A percentile compares a stretch with the other conserved stretches of the same genome.
Evolutionary conservation across 805 yeast genomes (phyloP).

Genomic region (Kodamaea hsintzibuensis): DNA sequence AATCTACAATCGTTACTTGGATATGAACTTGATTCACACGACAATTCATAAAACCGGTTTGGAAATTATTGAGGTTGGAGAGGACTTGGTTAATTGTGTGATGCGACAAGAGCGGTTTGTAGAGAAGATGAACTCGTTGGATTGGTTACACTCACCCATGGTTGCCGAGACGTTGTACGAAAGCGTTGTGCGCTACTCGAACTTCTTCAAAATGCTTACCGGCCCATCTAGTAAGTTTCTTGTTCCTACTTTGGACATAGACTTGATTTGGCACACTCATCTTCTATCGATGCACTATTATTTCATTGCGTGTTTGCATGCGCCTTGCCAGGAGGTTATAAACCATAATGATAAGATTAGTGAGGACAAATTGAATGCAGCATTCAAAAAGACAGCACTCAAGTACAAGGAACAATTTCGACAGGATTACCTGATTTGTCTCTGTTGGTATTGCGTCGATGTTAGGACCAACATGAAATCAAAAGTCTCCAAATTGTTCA

Average conservation of each 20-base stretch:
- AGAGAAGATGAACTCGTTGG: slow-evolving; percentile 19
- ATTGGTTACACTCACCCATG: slow-evolving; percentile 19
- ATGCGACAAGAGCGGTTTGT: slow-evolving; percentile 24
- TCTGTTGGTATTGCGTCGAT: slow-evolving; percentile 18
- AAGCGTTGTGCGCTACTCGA: slow-evolving; percentile 18
- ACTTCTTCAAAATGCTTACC: slow-evolving; percentile 15
- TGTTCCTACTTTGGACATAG: slow-evolving; percentile 30
- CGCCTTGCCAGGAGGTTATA: slow-evolving; percentile 15
- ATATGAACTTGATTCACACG: slow-evolving; percentile 15
- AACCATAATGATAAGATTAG: slow-evolving; percentile 30
- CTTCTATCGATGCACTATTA: slow-evolving; percentile 20
- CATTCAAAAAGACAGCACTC: slow-evolving; percentile 18
- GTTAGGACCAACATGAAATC: not conserved
- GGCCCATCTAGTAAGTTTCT: slow-evolving; percentile 5
- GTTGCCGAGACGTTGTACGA: slow-evolving; percentile 16
- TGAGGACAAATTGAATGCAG: slow-evolving; percentile 20
- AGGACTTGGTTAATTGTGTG: slow-evolving; percentile 27
- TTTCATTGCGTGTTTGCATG: slow-evolving; percentile 16
- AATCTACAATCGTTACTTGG: slow-evolving; percentile 4
- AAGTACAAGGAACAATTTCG: slow-evolving; percentile 16
- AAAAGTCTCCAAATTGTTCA: not conserved
- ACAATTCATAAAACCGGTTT: not conserved
- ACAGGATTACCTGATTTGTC: slow-evolving; percentile 23
- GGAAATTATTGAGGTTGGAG: slow-evolving; percentile 11
- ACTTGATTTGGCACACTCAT: slow-evolving; percentile 31